Percentiles rank a stretch among this genome's conserved stretches.
Evolutionary conservation across 805 yeast genomes (phyloP).

Genomic region (Lipomyces yamanashiensis): DNA sequence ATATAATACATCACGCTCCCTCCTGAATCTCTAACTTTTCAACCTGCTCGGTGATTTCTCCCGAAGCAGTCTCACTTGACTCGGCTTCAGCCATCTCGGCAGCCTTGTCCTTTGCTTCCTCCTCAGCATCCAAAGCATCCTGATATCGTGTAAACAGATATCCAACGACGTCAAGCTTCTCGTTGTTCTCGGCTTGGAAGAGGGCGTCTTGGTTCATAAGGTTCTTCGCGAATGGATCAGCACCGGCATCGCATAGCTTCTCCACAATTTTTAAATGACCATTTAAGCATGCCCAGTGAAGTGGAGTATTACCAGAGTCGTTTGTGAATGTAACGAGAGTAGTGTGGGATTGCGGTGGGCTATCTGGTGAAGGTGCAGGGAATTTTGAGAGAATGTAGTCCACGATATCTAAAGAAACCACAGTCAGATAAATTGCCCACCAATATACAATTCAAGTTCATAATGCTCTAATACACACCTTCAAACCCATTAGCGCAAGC

Average conservation of each 20-base stretch:
- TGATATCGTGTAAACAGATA: slow-evolving; percentile 74
- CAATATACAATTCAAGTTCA: not conserved
- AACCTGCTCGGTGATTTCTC: slow-evolving; percentile 7
- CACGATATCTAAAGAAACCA: slow-evolving; percentile 22
- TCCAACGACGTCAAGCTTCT: slow-evolving; percentile 74
- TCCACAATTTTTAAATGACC: slow-evolving; percentile 79
- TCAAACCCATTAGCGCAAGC: slow-evolving; percentile 94
- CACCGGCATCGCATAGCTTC: slow-evolving; percentile 72
- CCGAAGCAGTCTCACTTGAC: not conserved
- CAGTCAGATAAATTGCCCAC: not conserved
- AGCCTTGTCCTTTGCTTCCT: slow-evolving; percentile 44
- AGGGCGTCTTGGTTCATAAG: slow-evolving; percentile 78
- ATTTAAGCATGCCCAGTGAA: slow-evolving; percentile 94
- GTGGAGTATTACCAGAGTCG: slow-evolving; percentile 87
- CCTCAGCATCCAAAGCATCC: slow-evolving; percentile 59
- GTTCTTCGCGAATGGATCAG: slow-evolving; percentile 83
- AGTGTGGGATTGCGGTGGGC: not conserved
- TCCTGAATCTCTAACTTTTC: slow-evolving; percentile 17
- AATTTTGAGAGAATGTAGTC: slow-evolving; percentile 24
- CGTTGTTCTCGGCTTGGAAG: slow-evolving; percentile 84
- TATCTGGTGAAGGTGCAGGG: not conserved
- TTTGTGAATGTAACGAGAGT: slow-evolving; percentile 59
- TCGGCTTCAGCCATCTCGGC: slow-evolving; percentile 12
- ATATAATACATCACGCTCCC: not conserved
- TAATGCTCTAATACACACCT: slow-evolving; percentile 45